Evolutionary conservation across 2,329 filamentous ascomycete species (phyloP).

Genomic region (Arthrobotrys iridis): DNA sequence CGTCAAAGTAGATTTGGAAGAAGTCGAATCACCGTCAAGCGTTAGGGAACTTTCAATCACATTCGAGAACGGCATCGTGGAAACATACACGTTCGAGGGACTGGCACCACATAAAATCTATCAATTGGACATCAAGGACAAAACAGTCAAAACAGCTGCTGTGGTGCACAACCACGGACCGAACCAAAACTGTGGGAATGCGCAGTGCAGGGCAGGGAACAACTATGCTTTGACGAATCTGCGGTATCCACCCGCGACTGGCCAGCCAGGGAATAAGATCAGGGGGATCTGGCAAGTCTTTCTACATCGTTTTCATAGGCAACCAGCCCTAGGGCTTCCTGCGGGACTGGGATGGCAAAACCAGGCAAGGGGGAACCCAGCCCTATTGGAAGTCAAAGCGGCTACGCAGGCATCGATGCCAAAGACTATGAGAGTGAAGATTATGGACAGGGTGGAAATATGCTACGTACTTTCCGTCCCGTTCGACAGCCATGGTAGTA

Average conservation of each 20-base stretch:
- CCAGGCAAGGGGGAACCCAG: slow-evolving; percentile 16
- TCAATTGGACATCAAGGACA: slow-evolving; percentile 46
- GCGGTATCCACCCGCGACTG: slow-evolving; percentile 2
- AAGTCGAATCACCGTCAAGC: slow-evolving; percentile 41
- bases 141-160: slow-evolving; percentile 37
- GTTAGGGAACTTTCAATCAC: slow-evolving; percentile 45
- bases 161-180: slow-evolving; percentile 29
- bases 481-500: slow-evolving; percentile 18
- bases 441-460: slow-evolving; percentile 16
- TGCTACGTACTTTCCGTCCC: slow-evolving; percentile 37
- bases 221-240: slow-evolving; percentile 1
- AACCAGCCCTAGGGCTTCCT: background rate
- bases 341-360: slow-evolving; percentile 2
- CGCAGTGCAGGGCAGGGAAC: background rate
- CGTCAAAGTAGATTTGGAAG: slow-evolving; percentile 49
- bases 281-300: slow-evolving; percentile 38
- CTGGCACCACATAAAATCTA: slow-evolving; percentile 46
- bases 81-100: slow-evolving; percentile 50
- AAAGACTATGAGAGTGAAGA: slow-evolving; percentile 27
- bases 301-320: slow-evolving; percentile 27
- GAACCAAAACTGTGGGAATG: slow-evolving; percentile 10
- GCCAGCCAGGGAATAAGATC: slow-evolving; percentile 18
- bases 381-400: slow-evolving; percentile 33
- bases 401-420: slow-evolving; percentile 18
- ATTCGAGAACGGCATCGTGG: slow-evolving; percentile 45